Percentiles rank a stretch among this genome's conserved stretches.
Evolutionary conservation across 306 rosid species (phyloP).

Genomic region (Vigna radiata): DNA sequence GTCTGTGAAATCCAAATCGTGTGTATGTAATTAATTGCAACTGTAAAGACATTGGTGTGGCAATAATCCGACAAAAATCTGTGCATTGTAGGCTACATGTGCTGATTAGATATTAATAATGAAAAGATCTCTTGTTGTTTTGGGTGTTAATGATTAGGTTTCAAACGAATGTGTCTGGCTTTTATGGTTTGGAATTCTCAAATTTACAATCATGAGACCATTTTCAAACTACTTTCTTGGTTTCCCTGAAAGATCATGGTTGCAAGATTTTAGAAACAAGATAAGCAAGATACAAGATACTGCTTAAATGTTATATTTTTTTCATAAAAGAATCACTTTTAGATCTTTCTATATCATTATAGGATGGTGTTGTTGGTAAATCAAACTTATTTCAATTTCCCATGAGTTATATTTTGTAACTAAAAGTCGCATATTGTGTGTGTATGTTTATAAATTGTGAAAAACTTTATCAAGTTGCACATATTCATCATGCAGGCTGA

Average conservation of each 20-base stretch:
- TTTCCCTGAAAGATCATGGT: background rate
- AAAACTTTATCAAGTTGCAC: no score
- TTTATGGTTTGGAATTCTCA: background rate
- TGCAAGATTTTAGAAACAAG: background rate
- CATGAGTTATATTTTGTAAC: no score
- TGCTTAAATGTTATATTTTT: background rate
- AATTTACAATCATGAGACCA: background rate
- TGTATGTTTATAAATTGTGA: no score
- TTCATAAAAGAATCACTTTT: background rate
- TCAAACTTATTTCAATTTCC: background rate
- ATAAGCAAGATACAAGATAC: background rate
- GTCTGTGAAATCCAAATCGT: background rate
- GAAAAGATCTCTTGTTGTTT: background rate
- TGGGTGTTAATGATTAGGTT: conserved; percentile 8
- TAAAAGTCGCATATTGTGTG: no score
- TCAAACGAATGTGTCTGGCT: background rate
- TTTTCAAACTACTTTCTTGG: background rate
- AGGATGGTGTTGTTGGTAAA: background rate
- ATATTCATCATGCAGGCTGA: no score
- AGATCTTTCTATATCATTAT: no score
- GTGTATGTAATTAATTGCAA: background rate
- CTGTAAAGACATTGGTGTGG: background rate
- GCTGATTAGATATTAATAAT: background rate
- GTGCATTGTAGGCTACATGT: background rate
- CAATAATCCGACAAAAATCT: background rate